These are phyloP conservation scores for Pelargonium citronellum DNA, from an alignment of 441 rosid genomes.

Conservation along the genomic window DNA sequence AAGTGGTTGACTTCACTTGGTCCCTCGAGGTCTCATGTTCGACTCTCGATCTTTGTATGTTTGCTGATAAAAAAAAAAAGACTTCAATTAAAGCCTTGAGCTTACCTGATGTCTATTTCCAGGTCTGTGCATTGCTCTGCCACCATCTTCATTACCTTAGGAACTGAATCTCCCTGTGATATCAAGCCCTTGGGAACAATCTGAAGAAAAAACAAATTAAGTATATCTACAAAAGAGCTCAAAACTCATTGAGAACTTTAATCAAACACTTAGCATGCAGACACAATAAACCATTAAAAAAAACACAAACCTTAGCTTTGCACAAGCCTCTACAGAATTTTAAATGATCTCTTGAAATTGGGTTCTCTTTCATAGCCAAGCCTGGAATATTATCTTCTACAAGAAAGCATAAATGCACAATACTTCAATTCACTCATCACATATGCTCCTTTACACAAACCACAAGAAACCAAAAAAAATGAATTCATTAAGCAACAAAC, in stretches of 20 bases:
- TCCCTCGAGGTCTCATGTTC: no score
- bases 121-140: background rate
- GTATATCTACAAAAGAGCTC: background rate
- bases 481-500: background rate
- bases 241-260: background rate
- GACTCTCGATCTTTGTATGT: no score
- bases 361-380: background rate
- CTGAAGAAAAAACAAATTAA: background rate
- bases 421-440: background rate
- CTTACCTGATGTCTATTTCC: conserved; percentile 6
- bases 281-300: background rate
- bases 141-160: background rate
- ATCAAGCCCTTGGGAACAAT: background rate
- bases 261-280: conserved; percentile 1
- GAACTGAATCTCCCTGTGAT: background rate
- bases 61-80: no score
- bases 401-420: background rate
- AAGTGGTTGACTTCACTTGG: no score
- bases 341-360: conserved; percentile 1
- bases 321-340: conserved; percentile 1
- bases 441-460: background rate
- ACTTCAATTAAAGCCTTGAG: background rate
- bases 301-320: background rate
- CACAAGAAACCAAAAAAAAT: background rate
- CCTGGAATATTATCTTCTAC: background rate